Base-by-base conservation (phyloP, 768 basidiomycete species). In the Podaxis sp. region DNA sequence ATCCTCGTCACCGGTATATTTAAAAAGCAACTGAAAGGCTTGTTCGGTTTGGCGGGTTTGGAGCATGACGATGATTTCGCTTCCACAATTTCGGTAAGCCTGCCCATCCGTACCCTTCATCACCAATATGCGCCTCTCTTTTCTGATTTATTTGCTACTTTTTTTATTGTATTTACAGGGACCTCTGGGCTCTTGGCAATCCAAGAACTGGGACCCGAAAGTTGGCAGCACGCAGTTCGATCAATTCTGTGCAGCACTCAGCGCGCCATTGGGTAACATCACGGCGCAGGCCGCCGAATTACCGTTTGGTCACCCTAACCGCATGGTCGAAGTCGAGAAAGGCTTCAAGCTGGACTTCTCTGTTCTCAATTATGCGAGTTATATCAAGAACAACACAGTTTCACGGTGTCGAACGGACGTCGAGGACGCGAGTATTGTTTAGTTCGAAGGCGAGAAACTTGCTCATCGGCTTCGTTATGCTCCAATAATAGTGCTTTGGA, bases 181-280 rank as follows among this genome's bases (percentile, higher is more conserved):
- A 46, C 89, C 91, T 2, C 76, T 94, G 27, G 82, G 81, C 0
- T 74, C 71, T 5, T 96, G 93, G 91, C 95, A 98, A 75, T 79
- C 77, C 0, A 89, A 89, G 72, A 88, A 88, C 69, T 98, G 95
- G 95, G 90, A 96, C 70, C 88, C 90, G 0, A 73, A 74, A 13
- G 82, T 89, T 50, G 82, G 79, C 5, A 88, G 82, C 66, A 80
- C 78, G 1, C 69, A 55, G 0, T 93, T 91, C 63, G 86, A 90
- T 54, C 74, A 84, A 35, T 93, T 93, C 68, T 93, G 91, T 67
- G 73, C 71, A 32, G 72, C 79, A 0, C 69, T 93, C 59, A 77
- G 72, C 64, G 78, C 78, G 61, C 78, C 84, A 67, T 58, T 75
- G 69, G 68, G 76, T 62, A 66, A 64, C 13, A 61, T 71, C 16